Evolutionary conservation across 164 flowering plant genomes (phyloP), one percentile per base, ranked within the genome.

Genomic region (Chloranthus sessilifolius): DNA sequence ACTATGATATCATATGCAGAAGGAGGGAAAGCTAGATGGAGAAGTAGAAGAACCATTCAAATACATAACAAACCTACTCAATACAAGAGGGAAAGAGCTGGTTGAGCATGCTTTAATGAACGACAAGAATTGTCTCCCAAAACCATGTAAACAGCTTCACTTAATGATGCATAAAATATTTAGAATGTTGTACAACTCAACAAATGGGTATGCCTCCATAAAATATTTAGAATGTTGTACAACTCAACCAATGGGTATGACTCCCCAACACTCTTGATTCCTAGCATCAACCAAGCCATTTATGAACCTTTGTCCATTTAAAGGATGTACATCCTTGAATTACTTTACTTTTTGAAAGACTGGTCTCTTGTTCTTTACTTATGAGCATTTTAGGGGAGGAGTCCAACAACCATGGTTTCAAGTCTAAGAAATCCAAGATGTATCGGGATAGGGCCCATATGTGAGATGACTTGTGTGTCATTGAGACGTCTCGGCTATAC

Each of bases 151-250:
- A 27, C 45, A 54, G 2, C 52, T 71, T 20, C 76, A 73, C 36
- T 44, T 76, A 2, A 37, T 50, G 2, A 36, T 63, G 33, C 9
- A 63, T 20, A 73, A 66, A 52, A 63, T 56, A 14, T 76, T 71
- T 34, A 59, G 68, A 29, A 73, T 76, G 81, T 73, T 76, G 35
- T 76, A 63, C 61, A 49, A 71, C 59, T 57, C 68, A 0, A 12
- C 38, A 31, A 76, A 76, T 35, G 22, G 48, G n/a, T n/a, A n/a
- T n/a, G n/a, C n/a, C n/a, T n/a, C n/a, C 9, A 63, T 20, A 73
- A 66, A 52, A 63, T 56, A 14, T 76, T 71, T 34, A 59, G 68
- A 29, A 73, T 76, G 81, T 73, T 76, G 35, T 76, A 63, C 61
- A 49, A 71, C 59, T 57, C 68, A 0, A 12, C 38, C 37, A 76